These are phyloP conservation scores for Raffaelea deltoideospora DNA, from an alignment of 2,329 filamentous ascomycete species.

Conservation along the genomic window DNA sequence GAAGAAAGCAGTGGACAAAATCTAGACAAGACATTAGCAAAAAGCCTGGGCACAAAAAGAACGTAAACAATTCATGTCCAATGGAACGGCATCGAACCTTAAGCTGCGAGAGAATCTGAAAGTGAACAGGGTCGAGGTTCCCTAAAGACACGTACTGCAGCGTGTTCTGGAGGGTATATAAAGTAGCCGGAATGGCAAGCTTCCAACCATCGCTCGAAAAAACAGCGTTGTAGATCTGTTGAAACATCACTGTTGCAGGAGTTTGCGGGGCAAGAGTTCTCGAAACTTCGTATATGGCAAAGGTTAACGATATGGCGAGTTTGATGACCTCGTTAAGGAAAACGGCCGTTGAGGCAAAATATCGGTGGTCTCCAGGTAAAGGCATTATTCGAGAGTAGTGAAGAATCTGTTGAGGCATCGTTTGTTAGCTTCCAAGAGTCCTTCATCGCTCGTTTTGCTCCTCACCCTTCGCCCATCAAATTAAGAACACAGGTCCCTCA, in stretches of 20 bases:
- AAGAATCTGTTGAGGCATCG: slow-evolving; percentile 27
- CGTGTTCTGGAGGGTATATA: slow-evolving; percentile 90
- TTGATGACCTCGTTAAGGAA: slow-evolving; percentile 90
- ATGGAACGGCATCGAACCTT: too few relatives aligned
- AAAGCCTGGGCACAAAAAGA: too few relatives aligned
- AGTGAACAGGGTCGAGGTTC: slow-evolving; percentile 83
- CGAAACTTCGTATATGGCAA: slow-evolving; percentile 79
- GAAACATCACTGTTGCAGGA: slow-evolving; percentile 64
- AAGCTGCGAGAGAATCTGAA: slow-evolving; percentile 85
- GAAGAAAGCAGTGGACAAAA: slow-evolving; percentile 78
- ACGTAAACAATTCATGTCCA: too few relatives aligned
- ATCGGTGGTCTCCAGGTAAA: slow-evolving; percentile 66
- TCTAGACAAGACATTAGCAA: slow-evolving; percentile 35
- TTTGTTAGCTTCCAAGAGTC: neutral
- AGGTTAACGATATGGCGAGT: slow-evolving; percentile 68
- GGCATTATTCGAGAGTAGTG: slow-evolving; percentile 95
- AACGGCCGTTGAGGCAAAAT: slow-evolving; percentile 86
- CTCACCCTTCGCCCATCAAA: too few relatives aligned
- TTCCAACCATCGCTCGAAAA: slow-evolving; percentile 93
- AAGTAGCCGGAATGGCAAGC: slow-evolving; percentile 68
- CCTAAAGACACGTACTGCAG: slow-evolving; percentile 84
- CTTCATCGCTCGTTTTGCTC: too few relatives aligned
- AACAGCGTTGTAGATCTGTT: slow-evolving; percentile 63
- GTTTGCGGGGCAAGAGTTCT: slow-evolving; percentile 62
- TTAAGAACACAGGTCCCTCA: too few relatives aligned